A percentile compares a stretch with the other conserved stretches of the same genome.
These are phyloP conservation scores for Hymenoscyphus fraxineus DNA, from an alignment of 2,329 filamentous ascomycete genomes.

Conservation along the genomic window DNA sequence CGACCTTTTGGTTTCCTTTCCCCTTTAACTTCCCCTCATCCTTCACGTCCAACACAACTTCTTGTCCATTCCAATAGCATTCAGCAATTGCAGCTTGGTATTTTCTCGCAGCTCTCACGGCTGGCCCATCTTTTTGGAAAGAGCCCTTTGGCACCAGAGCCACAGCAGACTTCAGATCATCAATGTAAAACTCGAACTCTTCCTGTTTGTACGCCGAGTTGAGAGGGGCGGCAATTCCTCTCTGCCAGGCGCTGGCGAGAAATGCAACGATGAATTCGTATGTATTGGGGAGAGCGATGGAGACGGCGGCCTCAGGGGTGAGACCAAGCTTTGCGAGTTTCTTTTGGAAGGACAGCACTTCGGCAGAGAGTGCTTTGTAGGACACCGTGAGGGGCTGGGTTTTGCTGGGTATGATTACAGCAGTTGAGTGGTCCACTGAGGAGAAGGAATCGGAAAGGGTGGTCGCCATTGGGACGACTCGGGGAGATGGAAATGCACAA, in stretches of 20 bases:
- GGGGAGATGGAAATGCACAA: neutral
- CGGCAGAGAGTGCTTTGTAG: conserved; percentile 62
- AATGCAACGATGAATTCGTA: conserved; percentile 88
- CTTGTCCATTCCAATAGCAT: conserved; percentile 71
- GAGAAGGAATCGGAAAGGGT: conserved; percentile 58
- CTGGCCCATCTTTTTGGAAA: conserved; percentile 62
- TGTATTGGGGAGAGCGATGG: conserved; percentile 78
- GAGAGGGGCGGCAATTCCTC: conserved; percentile 78
- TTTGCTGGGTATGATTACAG: conserved; percentile 70
- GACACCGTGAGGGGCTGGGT: conserved; percentile 61
- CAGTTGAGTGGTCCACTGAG: conserved; percentile 47
- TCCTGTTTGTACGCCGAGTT: conserved; percentile 86
- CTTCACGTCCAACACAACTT: conserved; percentile 76
- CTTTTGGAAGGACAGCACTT: conserved; percentile 68
- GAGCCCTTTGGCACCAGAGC: conserved; percentile 72
- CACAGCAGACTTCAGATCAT: conserved; percentile 76
- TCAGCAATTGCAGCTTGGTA: conserved; percentile 83
- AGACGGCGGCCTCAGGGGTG: conserved; percentile 65
- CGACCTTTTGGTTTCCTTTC: conserved; percentile 44
- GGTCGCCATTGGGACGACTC: conserved; percentile 29
- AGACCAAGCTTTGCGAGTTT: conserved; percentile 76
- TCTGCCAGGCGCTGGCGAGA: conserved; percentile 79
- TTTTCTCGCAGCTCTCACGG: conserved; percentile 72
- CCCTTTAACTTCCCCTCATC: conserved; percentile 64
- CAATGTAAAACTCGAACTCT: conserved; percentile 90